Evolutionary conservation across 2,329 filamentous ascomycete genomes (phyloP), one percentile per base, ranked within the genome.

Genomic region (Botrytis cinerea): DNA sequence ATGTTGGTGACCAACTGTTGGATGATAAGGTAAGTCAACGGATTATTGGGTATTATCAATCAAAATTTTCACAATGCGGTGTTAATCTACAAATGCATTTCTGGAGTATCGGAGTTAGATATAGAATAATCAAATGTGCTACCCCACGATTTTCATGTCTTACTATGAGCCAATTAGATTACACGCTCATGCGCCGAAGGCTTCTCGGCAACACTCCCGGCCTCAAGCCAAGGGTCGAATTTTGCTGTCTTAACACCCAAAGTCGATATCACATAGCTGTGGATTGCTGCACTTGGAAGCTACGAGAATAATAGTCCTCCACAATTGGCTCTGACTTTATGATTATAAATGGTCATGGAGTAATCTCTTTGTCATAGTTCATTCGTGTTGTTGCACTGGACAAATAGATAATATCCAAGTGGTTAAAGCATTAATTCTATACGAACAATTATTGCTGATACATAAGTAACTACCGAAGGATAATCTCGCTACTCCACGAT

Each of bases 1-100:
- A 40, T 40, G 63, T 67, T 51, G 46, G 45, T 51, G 32, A 51
- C 46, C 46, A 67, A 67, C 32, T 54, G 64, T 67, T 54, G 14
- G 32, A 54, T 20, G 64, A 67, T 54, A 67, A 54, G 64, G 28
- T 22, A n/a, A 16, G 16, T 18, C 6, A 16, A 35, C 0, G 18
- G 28, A 38, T 48, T 35, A 66, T 43, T 67, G 64, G 35, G 22
- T n/a, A 6, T 10, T 6, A 48, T 51, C 45, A 32, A 32, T 16
- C 22, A 67, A 28, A 2, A n/a, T 54, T n/a, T 40, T 12, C 32
- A n/a, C 12, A 40, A 54, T 40, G 35, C 25, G 14, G 32, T 7
- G 35, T 54, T n/a, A 9, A 28, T 68, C 8, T 40, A 16, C 12
- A n/a, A 38, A 22, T 40, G 1, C n/a, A 14, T 54, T 8, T 16